phyloP scores from a whole-genome alignment of 164 flowering plant species.

The Taxillus chinensis region DNA sequence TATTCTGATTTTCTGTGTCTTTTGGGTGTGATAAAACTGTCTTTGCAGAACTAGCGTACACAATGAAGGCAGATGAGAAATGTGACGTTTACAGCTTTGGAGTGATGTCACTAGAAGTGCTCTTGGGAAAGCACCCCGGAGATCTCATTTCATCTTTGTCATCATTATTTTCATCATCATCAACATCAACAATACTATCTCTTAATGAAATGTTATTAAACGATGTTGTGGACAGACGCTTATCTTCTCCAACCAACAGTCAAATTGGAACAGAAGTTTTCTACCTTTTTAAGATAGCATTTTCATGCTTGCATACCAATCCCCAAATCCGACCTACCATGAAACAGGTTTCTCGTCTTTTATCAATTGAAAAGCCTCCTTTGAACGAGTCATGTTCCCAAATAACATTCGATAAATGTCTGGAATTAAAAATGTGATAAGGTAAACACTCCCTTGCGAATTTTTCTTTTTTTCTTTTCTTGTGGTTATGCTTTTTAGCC shows the following conservation, averaged over 20 bases:
- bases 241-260: background rate
- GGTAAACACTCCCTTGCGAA: background rate
- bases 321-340: background rate
- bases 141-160: background rate
- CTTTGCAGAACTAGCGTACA: no score
- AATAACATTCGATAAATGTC: background rate
- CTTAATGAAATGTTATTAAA: background rate
- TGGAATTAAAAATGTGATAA: background rate
- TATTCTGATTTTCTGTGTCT: no score
- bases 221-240: background rate
- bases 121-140: background rate
- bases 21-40: no score
- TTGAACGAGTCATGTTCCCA: background rate
- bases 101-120: background rate
- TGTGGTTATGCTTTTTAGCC: no score
- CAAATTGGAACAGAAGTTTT: background rate
- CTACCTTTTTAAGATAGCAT: background rate
- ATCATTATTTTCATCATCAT: background rate
- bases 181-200: background rate
- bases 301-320: background rate
- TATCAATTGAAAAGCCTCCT: background rate
- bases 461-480: no score
- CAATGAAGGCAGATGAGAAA: background rate
- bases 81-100: background rate
- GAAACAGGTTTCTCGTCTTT: background rate